Conservation (phyloP, 129 eudicot genomes). For the Pulicaria dysenterica region DNA sequence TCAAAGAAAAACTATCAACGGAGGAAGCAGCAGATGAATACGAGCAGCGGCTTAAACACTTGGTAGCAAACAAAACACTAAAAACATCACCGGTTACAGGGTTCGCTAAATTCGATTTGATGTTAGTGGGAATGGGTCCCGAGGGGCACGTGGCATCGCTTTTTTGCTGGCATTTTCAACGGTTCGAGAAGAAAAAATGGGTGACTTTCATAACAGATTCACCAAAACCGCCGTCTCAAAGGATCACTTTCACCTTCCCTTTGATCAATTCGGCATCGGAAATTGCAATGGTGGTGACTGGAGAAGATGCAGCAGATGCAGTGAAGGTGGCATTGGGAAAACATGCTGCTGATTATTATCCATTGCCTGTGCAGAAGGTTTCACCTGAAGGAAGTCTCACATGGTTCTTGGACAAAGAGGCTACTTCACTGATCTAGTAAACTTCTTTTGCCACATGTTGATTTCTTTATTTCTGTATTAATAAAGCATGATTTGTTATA, state of each 20-base stretch:
- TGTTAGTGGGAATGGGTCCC: conserved; percentile 80
- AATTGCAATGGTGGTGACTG: conserved; percentile 67
- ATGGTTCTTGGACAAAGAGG: conserved; percentile 66
- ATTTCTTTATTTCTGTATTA: no score
- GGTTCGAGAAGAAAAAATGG: conserved; percentile 59
- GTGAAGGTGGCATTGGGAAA: conserved; percentile 48
- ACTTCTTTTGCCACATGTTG: not conserved
- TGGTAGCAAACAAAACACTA: conserved; percentile 41
- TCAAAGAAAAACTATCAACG: conserved; percentile 52
- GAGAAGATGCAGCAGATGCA: conserved; percentile 52
- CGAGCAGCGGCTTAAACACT: conserved; percentile 47
- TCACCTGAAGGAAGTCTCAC: conserved; percentile 48
- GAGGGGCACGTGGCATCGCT: conserved; percentile 78
- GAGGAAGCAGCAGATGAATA: conserved; percentile 65
- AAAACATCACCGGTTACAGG: conserved; percentile 38
- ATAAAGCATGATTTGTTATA: no score
- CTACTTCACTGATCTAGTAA: conserved; percentile 36
- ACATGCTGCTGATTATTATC: conserved; percentile 25
- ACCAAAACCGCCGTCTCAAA: conserved; percentile 65
- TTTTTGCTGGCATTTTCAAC: conserved; percentile 51
- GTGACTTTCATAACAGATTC: conserved; percentile 75
- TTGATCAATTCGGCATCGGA: conserved; percentile 65
- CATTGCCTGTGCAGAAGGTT: conserved; percentile 52
- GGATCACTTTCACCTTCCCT: conserved; percentile 84
- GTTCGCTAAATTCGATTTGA: conserved; percentile 63